Conservation (phyloP, 192 early-diverging fungal species). For the Chytriomyces hyalinus region DNA sequence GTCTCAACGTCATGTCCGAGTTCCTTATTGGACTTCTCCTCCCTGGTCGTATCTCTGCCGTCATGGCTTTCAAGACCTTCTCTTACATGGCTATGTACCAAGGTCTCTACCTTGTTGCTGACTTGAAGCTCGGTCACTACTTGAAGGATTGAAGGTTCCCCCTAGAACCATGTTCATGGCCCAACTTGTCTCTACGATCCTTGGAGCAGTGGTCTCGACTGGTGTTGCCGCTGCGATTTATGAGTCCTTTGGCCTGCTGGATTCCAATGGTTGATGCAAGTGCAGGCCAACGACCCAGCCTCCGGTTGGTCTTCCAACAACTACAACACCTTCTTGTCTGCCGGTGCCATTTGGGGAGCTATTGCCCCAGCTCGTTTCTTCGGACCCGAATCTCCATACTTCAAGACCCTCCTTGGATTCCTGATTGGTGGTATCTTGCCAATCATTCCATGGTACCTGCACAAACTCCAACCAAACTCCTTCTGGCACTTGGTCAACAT, state of each 20-base stretch:
- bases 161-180: conserved; percentile 16
- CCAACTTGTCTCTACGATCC: conserved; percentile 66
- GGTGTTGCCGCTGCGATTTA: conserved; percentile 53
- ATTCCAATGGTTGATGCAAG: neutral
- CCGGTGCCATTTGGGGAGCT: conserved; percentile 48
- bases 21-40: conserved; percentile 72
- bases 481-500: conserved; percentile 34
- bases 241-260: neutral
- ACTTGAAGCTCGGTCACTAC: conserved; percentile 64
- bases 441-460: conserved; percentile 29
- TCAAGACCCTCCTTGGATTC: conserved; percentile 20
- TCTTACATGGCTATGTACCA: conserved; percentile 42
- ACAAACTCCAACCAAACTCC: conserved; percentile 14
- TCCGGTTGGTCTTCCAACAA: neutral
- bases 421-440: conserved; percentile 37
- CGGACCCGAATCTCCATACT: conserved; percentile 37
- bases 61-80: too few relatives aligned
- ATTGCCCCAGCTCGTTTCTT: conserved; percentile 69
- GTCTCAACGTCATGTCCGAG: conserved; percentile 64
- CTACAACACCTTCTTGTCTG: conserved; percentile 31
- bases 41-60: conserved; percentile 65
- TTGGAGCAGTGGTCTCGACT: conserved; percentile 69
- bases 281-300: conserved; percentile 14
- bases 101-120: conserved; percentile 63
- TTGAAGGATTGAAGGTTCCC: too few relatives aligned